These are phyloP conservation scores for Digitaria exilis DNA, from an alignment of 202 grass and related monocot genomes.

Conservation along the genomic window DNA sequence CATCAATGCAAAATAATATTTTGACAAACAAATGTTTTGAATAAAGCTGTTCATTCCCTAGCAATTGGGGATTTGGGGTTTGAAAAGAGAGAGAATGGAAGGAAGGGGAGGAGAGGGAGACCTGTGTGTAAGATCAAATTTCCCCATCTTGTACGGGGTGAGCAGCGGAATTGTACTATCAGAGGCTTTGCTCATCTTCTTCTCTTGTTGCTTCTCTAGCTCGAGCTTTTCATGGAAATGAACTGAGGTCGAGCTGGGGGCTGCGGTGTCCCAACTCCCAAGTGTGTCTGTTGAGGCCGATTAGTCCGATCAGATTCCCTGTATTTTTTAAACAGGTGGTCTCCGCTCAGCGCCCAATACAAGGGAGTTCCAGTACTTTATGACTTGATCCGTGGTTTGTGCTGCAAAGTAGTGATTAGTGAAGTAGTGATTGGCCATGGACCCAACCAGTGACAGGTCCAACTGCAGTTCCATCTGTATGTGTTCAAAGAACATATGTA, in stretches of 20 bases:
- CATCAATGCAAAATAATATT: neutral
- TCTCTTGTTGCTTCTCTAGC: neutral
- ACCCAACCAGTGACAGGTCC: too few species aligned
- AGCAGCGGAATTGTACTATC: conserved; percentile 25
- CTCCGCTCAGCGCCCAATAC: neutral
- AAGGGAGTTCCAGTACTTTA: neutral
- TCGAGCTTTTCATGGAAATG: neutral
- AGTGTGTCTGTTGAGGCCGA: neutral
- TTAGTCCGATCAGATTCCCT: neutral
- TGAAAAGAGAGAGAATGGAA: neutral
- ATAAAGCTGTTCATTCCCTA: neutral
- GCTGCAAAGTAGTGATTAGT: too few species aligned
- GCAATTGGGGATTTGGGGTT: neutral
- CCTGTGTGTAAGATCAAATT: conserved; percentile 63
- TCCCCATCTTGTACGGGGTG: conserved; percentile 61
- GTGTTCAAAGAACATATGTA: too few species aligned
- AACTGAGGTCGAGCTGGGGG: neutral
- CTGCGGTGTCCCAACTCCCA: too few species aligned
- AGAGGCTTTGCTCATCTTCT: conserved; percentile 2
- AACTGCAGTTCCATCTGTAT: too few species aligned
- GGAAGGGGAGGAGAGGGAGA: neutral
- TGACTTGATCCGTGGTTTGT: neutral
- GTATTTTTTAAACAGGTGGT: neutral
- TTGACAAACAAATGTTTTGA: neutral
- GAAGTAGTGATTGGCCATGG: too few species aligned